Base-by-base conservation (phyloP, 1,284 basidiomycete species). In the Cutaneotrichosporon sp. region DNA sequence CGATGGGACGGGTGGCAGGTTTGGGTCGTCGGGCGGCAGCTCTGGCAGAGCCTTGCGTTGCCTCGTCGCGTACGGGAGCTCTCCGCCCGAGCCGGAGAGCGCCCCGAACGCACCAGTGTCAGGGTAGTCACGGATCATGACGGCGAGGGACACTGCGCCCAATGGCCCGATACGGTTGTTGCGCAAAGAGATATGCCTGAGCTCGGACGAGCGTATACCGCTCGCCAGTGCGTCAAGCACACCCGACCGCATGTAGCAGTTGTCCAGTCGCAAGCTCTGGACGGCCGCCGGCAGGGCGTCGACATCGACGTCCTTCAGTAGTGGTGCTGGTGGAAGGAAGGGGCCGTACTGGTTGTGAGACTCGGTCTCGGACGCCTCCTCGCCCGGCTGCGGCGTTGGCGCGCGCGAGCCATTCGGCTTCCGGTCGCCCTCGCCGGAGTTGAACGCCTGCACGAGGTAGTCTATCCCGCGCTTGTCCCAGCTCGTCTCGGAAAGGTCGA, bases 71-170 rank as follows among this genome's bases (percentile, higher is more conserved):
- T 62, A 62, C 18, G 34, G 11, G 1, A 34, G 11, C 13, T 57
- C 60, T 34, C 22, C n/a, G 24, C 33, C 18, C 50, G 29, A 10
- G 8, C 31, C 53, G 6, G 38, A 9, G 27, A 46, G 25, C 3
- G n/a, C 43, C 38, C 20, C 54, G 16, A 43, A 18, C 54, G 71
- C 80, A 18, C 71, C 80, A 59, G 79, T 83, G 69, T 94, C 91
- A 4, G 91, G 91, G 73, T 95, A 97, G 77, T 97, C 94, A 60
- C 90, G 87, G 66, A 97, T 92, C 91, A 97, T 95, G 55, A 95
- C 84, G 0, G 93, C 92, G n/a, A 97, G 83, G 0, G 92, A 89
- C 3, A 97, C 92, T 1, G 89, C 92, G 24, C 92, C 91, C 0
- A 88, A 85, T 0, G 87, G 84, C 42, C 84, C 87, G 69, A 97